These are phyloP conservation scores for Hamigera avellanea DNA, from an alignment of 495 filamentous ascomycete genomes.

Conservation along the genomic window DNA sequence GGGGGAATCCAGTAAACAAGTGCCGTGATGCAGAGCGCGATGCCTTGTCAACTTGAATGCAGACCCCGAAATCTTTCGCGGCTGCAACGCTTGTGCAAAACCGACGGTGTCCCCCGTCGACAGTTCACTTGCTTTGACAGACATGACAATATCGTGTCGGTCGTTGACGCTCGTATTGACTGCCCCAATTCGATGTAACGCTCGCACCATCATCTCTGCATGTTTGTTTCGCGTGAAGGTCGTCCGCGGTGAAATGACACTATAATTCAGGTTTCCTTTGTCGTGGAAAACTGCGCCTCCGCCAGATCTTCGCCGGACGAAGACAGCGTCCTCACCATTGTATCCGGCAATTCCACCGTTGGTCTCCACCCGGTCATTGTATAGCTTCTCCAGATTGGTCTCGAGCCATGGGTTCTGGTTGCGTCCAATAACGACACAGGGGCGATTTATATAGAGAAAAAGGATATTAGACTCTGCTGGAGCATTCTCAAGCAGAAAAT, in stretches of 20 bases:
- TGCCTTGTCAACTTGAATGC: conserved; percentile 81
- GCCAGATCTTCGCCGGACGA: conserved; percentile 75
- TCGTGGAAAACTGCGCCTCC: conserved; percentile 95
- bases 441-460: conserved; percentile 78
- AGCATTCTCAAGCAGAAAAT: conserved; percentile 68
- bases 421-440: conserved; percentile 80
- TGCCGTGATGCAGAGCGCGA: conserved; percentile 82
- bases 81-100: conserved; percentile 17
- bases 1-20: conserved; percentile 63
- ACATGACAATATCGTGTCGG: conserved; percentile 85
- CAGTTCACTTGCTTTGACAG: conserved; percentile 20
- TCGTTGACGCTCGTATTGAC: conserved; percentile 62
- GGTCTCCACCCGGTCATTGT: conserved; percentile 18
- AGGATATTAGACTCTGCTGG: conserved; percentile 60
- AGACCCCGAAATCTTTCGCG: conserved; percentile 79
- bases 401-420: conserved; percentile 98
- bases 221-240: conserved; percentile 75
- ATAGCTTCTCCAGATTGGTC: conserved; percentile 55
- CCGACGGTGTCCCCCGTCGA: too few relatives aligned
- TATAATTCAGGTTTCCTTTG: conserved; percentile 83
- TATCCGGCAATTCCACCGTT: conserved; percentile 6
- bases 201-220: conserved; percentile 80
- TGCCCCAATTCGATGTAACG: conserved; percentile 41
- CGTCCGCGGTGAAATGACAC: conserved; percentile 66
- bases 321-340: conserved; percentile 30